Conservation (phyloP, 805 yeast species). For the Sporopachydermia lactativora region DNA sequence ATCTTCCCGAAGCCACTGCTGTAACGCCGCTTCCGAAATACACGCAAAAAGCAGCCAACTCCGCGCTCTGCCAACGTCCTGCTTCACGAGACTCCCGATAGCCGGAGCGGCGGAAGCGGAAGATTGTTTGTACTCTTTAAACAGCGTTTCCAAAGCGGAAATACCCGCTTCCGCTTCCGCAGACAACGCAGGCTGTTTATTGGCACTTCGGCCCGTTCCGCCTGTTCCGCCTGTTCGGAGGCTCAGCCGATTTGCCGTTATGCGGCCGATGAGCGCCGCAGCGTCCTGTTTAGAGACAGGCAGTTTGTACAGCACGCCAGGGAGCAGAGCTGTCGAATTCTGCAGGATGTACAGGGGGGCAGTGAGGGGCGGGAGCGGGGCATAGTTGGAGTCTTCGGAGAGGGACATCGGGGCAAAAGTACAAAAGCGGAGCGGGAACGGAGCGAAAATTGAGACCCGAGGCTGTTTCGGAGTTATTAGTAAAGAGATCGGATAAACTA, state of each 20-base stretch:
- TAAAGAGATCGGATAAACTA: too few relatives aligned
- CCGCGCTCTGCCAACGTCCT: background rate
- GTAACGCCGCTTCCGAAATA: background rate
- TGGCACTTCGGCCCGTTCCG: background rate
- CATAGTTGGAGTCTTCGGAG: background rate
- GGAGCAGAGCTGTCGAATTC: background rate
- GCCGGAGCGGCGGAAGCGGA: too few relatives aligned
- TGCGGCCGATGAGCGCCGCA: background rate
- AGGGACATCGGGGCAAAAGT: background rate
- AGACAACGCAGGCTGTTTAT: background rate
- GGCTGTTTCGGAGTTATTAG: too few relatives aligned
- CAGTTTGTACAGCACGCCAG: background rate
- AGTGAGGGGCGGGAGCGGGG: background rate
- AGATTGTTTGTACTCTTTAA: too few relatives aligned
- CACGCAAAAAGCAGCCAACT: background rate
- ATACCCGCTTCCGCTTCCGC: background rate
- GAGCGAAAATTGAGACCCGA: too few relatives aligned
- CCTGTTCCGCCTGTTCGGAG: background rate
- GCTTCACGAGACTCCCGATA: too few relatives aligned
- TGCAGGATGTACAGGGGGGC: background rate
- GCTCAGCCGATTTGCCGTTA: background rate
- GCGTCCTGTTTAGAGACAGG: background rate
- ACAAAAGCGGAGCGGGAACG: background rate
- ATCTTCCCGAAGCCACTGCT: too few relatives aligned
- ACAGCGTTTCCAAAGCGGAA: too few relatives aligned